Base-by-base conservation (phyloP, 768 basidiomycete species). In the Roridomyces roridus region DNA sequence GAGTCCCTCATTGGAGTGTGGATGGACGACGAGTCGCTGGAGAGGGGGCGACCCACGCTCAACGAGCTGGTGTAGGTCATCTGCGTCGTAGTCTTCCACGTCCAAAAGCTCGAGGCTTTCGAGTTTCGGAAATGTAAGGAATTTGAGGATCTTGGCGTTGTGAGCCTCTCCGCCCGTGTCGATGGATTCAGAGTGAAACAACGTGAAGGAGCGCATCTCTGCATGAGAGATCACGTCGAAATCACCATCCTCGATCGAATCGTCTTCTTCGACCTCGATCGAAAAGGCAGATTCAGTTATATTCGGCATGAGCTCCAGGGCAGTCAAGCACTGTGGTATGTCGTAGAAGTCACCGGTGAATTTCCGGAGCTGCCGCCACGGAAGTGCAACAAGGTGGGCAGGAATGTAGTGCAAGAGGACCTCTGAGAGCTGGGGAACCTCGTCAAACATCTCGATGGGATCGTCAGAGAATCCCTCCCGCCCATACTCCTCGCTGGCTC, bases 361-460 rank as follows among this genome's bases (percentile, higher is more conserved):
- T 46, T 50, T 57, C 15, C 35, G 43, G 36, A 57, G 36, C 25
- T 57, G 55, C n/a, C 31, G 20, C 55, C 49, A 57, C 12, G 44
- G 55, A 40, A 51, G 49, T 1, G 4, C 1, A 21, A 57, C 29
- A 9, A 46, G 10, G 9, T 40, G 26, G 10, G 55, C 34, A 2
- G 37, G 42, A 5, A n/a, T 6, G 6, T 31, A 14, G 14, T 7
- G 26, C 26, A 46, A 10, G n/a, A 15, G 6, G 5, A 57, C 48
- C 23, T 57, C 35, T 14, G n/a, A 21, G 5, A 57, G 49, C 29
- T 24, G 1, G 10, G 48, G 48, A 4, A 18, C 49, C 4, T 46
- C 5, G 6, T 20, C 3, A 26, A 46, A 57, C n/a, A 48, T 18
- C 4, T 5, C 12, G 20, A 46, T 23, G 37, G 26, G 12, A 12